Percentiles rank a stretch among this genome's conserved stretches.
These are phyloP conservation scores for Penicillium goetzii DNA, from an alignment of 495 filamentous ascomycete species.

Conservation along the genomic window DNA sequence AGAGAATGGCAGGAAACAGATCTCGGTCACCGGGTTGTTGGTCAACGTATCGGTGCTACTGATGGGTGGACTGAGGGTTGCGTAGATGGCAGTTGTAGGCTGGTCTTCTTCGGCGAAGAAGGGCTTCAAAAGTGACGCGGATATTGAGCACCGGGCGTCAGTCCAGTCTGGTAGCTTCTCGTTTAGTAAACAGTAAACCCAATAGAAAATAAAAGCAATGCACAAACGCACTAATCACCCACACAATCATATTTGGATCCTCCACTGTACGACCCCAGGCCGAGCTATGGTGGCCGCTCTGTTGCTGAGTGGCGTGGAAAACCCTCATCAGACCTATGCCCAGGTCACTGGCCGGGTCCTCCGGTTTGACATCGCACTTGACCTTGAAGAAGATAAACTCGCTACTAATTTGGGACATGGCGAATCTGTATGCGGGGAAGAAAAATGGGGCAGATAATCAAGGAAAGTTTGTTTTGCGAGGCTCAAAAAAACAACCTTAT, in stretches of 20 bases:
- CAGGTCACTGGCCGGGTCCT: slow-evolving; percentile 41
- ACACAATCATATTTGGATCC: slow-evolving; percentile 42
- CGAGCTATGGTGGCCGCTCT: slow-evolving; percentile 44
- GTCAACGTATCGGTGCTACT: slow-evolving; percentile 36
- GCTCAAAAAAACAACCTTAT: not conserved
- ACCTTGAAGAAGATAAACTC: slow-evolving; percentile 49
- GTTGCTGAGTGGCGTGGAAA: slow-evolving; percentile 35
- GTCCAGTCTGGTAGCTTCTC: slow-evolving; percentile 39
- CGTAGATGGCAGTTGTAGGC: slow-evolving; percentile 31
- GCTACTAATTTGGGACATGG: slow-evolving; percentile 34
- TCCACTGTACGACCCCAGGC: slow-evolving; percentile 47
- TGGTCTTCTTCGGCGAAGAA: slow-evolving; percentile 33
- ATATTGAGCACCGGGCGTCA: slow-evolving; percentile 37
- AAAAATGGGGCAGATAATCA: not conserved
- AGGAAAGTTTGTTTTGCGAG: not conserved
- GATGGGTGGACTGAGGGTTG: slow-evolving; percentile 40
- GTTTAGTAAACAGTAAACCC: not conserved
- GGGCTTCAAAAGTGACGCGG: slow-evolving; percentile 24
- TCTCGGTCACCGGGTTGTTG: slow-evolving; percentile 47
- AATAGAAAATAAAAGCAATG: not conserved
- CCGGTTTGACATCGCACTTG: slow-evolving; percentile 45
- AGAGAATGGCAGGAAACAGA: slow-evolving; percentile 39
- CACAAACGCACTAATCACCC: slow-evolving; percentile 41
- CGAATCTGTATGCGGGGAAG: not conserved
- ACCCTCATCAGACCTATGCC: slow-evolving; percentile 36